These are phyloP conservation scores for peach (Prunus persica) DNA, from an alignment of 306 rosid genomes.

Conservation along the genomic window Prunus_persica_NCBIv2 NC_034016.1:19490501-19491000, in stretches of 20 bases:
- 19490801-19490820: slow-evolving; percentile 56
- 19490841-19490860: slow-evolving; percentile 54
- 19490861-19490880: slow-evolving; percentile 70
- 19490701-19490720: slow-evolving; percentile 4
- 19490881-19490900: slow-evolving; percentile 87
- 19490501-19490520: too few relatives aligned
- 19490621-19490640: slow-evolving; percentile 73
- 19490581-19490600: slow-evolving; percentile 8
- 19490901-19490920: slow-evolving; percentile 70
- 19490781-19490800: slow-evolving; percentile 83
- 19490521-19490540: too few relatives aligned
- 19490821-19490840: slow-evolving; percentile 51
- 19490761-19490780: slow-evolving; percentile 62
- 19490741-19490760: slow-evolving; percentile 51
- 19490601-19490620: slow-evolving; percentile 88
- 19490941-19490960: slow-evolving; percentile 57
- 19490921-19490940: slow-evolving; percentile 70
- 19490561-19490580: not conserved
- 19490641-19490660: slow-evolving; percentile 95
- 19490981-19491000: slow-evolving; percentile 81
- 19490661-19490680: slow-evolving; percentile 20
- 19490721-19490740: not conserved
- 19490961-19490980: slow-evolving; percentile 89
- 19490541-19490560: not conserved
- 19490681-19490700: not conserved